Percentiles rank a stretch among this genome's conserved stretches.
These are phyloP conservation scores for Flammula alnicola DNA, from an alignment of 1,284 basidiomycete genomes.

Conservation along the genomic window DNA sequence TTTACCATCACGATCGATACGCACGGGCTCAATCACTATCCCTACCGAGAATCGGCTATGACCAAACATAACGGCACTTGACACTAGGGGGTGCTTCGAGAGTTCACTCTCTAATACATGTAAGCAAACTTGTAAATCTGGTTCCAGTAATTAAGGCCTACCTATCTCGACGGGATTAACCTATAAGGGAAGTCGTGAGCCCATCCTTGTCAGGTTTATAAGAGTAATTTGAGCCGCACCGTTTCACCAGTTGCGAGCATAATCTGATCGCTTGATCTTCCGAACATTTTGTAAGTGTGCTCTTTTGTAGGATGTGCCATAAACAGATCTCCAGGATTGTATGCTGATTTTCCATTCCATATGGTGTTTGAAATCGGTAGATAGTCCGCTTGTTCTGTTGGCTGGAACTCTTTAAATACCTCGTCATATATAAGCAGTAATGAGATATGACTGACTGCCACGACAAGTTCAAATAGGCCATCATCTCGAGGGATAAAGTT, in stretches of 20 bases:
- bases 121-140: neutral
- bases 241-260: conserved; percentile 11
- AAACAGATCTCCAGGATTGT: conserved; percentile 14
- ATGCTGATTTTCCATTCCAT: conserved; percentile 7
- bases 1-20: neutral
- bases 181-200: too few relatives aligned
- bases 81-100: conserved; percentile 1
- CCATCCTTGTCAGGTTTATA: too few relatives aligned
- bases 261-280: conserved; percentile 9
- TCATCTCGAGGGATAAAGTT: conserved; percentile 9
- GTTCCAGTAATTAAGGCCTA: neutral
- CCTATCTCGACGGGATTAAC: conserved; percentile 8
- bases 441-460: conserved; percentile 1
- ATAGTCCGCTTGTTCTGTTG: neutral
- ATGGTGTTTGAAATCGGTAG: conserved; percentile 1
- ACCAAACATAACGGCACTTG: conserved; percentile 11
- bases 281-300: conserved; percentile 11
- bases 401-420: neutral
- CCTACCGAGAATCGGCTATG: conserved; percentile 4
- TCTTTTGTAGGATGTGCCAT: conserved; percentile 7
- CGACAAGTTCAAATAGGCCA: conserved; percentile 10
- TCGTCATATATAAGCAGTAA: neutral
- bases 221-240: neutral
- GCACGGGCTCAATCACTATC: neutral
- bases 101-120: conserved; percentile 7